A percentile compares a stretch with the other conserved stretches of the same genome.
Evolutionary conservation across 2,329 filamentous ascomycete genomes (phyloP).

Genomic region (Sporothrix inflata): DNA sequence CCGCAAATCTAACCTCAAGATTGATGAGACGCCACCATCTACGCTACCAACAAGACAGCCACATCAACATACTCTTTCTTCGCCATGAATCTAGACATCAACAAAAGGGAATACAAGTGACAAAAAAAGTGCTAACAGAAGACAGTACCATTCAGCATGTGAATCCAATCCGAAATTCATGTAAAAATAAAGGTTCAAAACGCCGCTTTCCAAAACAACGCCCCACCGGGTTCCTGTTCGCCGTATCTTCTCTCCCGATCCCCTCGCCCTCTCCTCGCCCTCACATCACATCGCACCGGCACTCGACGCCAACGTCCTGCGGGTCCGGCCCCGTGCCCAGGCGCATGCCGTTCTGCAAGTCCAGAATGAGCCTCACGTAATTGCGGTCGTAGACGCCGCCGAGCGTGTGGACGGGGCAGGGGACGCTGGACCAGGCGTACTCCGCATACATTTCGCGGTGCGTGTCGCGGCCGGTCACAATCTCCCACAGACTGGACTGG

Average conservation of each 20-base stretch:
- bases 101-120: too few relatives aligned
- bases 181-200: too few relatives aligned
- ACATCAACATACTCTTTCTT: too few relatives aligned
- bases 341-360: constrained; percentile 50
- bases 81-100: too few relatives aligned
- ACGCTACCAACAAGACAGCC: too few relatives aligned
- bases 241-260: not conserved
- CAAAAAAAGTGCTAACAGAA: too few relatives aligned
- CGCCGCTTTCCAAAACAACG: too few relatives aligned
- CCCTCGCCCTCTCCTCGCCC: not conserved
- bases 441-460: not conserved
- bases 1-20: too few relatives aligned
- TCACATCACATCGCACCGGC: constrained; percentile 46
- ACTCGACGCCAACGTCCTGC: constrained; percentile 45
- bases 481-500: not conserved
- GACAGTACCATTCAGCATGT: too few relatives aligned
- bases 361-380: constrained; percentile 50
- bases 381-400: constrained; percentile 52
- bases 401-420: constrained; percentile 50
- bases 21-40: too few relatives aligned
- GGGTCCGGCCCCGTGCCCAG: constrained; percentile 52
- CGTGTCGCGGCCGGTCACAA: not conserved
- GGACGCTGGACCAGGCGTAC: constrained; percentile 36
- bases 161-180: not conserved
- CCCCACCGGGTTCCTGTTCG: too few relatives aligned